Percentiles rank a stretch among this genome's conserved stretches.
These are phyloP conservation scores for Kluyveromyces dobzhanskii DNA, from an alignment of 805 yeast genomes.

Conservation along the genomic window DNA sequence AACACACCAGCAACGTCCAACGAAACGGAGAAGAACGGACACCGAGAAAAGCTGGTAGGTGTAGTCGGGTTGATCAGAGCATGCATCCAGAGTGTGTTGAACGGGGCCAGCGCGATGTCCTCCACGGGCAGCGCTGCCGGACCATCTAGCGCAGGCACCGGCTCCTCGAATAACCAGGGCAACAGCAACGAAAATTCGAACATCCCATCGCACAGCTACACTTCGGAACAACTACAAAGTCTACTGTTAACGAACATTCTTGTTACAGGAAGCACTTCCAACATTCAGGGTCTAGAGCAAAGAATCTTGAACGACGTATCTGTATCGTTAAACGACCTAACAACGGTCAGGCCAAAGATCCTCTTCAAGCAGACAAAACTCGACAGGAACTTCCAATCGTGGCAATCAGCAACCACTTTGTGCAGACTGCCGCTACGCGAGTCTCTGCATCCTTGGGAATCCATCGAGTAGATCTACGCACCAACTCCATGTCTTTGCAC, in stretches of 20 bases:
- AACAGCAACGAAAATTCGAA: neutral
- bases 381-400: slow-evolving; percentile 2
- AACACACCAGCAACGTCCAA: slow-evolving; percentile 21
- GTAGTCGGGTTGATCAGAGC: slow-evolving; percentile 2
- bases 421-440: slow-evolving; percentile 2
- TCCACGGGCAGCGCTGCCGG: slow-evolving; percentile 12
- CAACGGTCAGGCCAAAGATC: slow-evolving; percentile 3
- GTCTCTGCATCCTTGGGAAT: slow-evolving; percentile 3
- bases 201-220: slow-evolving; percentile 6
- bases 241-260: slow-evolving; percentile 48
- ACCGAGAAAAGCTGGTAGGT: neutral
- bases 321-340: slow-evolving; percentile 13
- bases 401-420: slow-evolving; percentile 3
- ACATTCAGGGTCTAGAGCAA: slow-evolving; percentile 75
- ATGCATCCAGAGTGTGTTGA: neutral
- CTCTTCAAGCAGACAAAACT: slow-evolving; percentile 4
- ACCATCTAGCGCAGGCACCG: slow-evolving; percentile 7
- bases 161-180: neutral
- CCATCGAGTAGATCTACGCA: neutral
- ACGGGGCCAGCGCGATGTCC: slow-evolving; percentile 12
- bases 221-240: slow-evolving; percentile 25
- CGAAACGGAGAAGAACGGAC: slow-evolving; percentile 4
- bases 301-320: slow-evolving; percentile 65
- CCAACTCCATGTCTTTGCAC: too few relatives aligned
- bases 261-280: slow-evolving; percentile 71